Conservation (phyloP, 805 yeast genomes). For the Wickerhamomyces bisporus region DNA sequence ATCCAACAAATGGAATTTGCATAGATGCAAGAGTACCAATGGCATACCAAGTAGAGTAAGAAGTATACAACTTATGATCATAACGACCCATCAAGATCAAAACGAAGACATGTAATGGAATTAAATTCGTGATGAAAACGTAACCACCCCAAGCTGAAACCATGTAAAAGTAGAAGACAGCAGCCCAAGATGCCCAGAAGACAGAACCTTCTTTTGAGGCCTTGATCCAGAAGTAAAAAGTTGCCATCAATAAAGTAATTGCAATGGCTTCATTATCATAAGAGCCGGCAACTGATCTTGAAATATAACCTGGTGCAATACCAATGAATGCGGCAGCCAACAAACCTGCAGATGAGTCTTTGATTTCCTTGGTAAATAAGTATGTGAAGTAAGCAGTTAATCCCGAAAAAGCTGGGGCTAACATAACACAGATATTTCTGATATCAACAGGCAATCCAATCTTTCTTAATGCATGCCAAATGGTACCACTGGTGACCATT, state of each 20-base stretch:
- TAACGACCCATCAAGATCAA: slow-evolving; percentile 93
- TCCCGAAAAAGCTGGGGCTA: slow-evolving; percentile 96
- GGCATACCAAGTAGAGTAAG: slow-evolving; percentile 95
- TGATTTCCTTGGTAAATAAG: slow-evolving; percentile 82
- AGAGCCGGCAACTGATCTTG: slow-evolving; percentile 97
- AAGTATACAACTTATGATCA: slow-evolving; percentile 72
- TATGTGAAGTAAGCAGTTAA: slow-evolving; percentile 88
- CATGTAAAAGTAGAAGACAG: slow-evolving; percentile 93
- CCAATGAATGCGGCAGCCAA: slow-evolving; percentile 93
- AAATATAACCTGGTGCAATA: slow-evolving; percentile 97
- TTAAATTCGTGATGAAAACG: slow-evolving; percentile 95
- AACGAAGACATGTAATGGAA: slow-evolving; percentile 91
- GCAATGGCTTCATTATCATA: slow-evolving; percentile 99
- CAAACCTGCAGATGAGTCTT: slow-evolving; percentile 83
- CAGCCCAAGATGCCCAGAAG: slow-evolving; percentile 76
- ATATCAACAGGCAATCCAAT: slow-evolving; percentile 84
- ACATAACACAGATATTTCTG: slow-evolving; percentile 89
- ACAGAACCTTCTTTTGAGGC: slow-evolving; percentile 88
- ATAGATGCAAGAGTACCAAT: slow-evolving; percentile 96
- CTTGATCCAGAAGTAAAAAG: slow-evolving; percentile 94
- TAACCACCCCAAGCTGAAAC: slow-evolving; percentile 99
- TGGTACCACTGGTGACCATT: slow-evolving; percentile 94
- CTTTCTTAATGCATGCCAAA: slow-evolving; percentile 66
- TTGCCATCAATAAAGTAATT: slow-evolving; percentile 89
- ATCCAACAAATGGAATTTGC: slow-evolving; percentile 99